phyloP scores from a whole-genome alignment of 75 land plant genomes.

The Picea glauca region DNA sequence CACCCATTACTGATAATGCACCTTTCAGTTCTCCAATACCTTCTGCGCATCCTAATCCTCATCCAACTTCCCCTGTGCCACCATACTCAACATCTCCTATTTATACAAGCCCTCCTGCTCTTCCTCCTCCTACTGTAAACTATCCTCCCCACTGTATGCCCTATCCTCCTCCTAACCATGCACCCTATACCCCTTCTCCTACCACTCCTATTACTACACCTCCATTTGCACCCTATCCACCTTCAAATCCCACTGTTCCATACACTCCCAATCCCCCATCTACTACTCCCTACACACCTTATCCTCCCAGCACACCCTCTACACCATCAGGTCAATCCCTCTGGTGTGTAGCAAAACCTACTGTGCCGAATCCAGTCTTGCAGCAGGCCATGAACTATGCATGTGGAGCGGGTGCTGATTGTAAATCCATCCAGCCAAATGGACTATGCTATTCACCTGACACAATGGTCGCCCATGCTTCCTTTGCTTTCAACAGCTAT shows the following conservation, averaged over 20 bases:
- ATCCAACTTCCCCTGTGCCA: constrained; percentile 5
- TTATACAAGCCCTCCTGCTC: neutral
- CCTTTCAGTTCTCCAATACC: constrained; percentile 5
- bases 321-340: constrained; percentile 1
- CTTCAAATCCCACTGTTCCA: constrained; percentile 2
- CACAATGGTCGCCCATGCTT: constrained; percentile 59
- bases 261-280: constrained; percentile 8
- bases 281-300: neutral
- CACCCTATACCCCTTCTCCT: constrained; percentile 5
- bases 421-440: constrained; percentile 36
- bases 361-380: constrained; percentile 62
- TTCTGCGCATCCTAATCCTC: neutral
- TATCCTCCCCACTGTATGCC: constrained; percentile 9
- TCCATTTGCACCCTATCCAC: neutral
- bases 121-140: constrained; percentile 1
- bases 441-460: constrained; percentile 56
- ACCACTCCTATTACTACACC: constrained; percentile 3
- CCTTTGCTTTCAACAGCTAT: constrained; percentile 79
- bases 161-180: constrained; percentile 7
- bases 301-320: too few relatives aligned
- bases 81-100: constrained; percentile 1
- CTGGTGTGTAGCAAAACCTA: constrained; percentile 85
- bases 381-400: constrained; percentile 72
- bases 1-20: neutral
- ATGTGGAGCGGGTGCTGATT: constrained; percentile 63